Conservation (phyloP, 1,139 yeast species). For the Geotrichum phurueaensis region DNA sequence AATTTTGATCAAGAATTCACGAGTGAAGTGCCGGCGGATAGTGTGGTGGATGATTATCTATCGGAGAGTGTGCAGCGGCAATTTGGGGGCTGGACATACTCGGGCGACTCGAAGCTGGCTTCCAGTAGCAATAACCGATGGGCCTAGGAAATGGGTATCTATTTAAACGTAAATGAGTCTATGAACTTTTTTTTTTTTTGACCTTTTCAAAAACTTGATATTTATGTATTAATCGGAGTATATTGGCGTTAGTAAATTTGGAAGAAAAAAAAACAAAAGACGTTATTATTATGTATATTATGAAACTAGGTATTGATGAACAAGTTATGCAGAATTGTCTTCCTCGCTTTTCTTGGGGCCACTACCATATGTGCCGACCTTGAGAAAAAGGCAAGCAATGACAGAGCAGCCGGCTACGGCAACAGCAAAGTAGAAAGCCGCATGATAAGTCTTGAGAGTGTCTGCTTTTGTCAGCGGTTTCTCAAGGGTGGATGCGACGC, state of each 20-base stretch:
- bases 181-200: background rate
- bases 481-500: slow-evolving; percentile 34
- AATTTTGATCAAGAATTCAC: slow-evolving; percentile 93
- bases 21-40: slow-evolving; percentile 86
- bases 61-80: slow-evolving; percentile 87
- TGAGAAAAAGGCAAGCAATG: slow-evolving; percentile 34
- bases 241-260: too few relatives aligned
- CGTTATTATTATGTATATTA: background rate
- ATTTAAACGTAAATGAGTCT: background rate
- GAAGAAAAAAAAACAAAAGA: background rate
- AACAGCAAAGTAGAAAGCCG: slow-evolving; percentile 41
- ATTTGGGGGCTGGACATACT: slow-evolving; percentile 98
- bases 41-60: slow-evolving; percentile 82
- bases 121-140: background rate
- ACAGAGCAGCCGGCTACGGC: slow-evolving; percentile 36
- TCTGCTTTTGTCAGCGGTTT: slow-evolving; percentile 24
- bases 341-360: background rate
- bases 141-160: background rate
- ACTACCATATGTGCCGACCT: slow-evolving; percentile 35
- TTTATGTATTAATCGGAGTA: too few relatives aligned
- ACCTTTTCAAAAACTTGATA: background rate
- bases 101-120: slow-evolving; percentile 37
- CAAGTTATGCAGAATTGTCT: background rate
- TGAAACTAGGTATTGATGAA: background rate
- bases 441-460: slow-evolving; percentile 35